These are phyloP conservation scores for Curvularia sp. DNA, from an alignment of 2,329 filamentous ascomycete genomes.

Conservation along the genomic window DNA sequence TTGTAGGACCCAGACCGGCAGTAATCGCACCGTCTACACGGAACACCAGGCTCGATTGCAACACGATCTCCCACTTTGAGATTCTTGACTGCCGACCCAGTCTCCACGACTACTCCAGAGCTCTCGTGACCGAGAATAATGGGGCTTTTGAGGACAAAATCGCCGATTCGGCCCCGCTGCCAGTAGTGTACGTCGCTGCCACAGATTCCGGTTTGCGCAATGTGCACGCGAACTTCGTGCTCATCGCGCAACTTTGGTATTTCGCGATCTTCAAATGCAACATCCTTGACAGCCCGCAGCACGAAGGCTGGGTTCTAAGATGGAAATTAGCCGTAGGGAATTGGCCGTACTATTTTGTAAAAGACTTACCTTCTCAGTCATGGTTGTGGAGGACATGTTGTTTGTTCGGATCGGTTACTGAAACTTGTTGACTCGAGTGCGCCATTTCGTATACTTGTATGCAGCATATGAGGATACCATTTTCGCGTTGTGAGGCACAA, in stretches of 20 bases:
- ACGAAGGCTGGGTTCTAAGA: slow-evolving; percentile 57
- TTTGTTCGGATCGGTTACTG: no score
- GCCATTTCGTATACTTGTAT: not conserved
- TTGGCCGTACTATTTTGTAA: no score
- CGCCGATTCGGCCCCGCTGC: slow-evolving; percentile 35
- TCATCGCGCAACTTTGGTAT: slow-evolving; percentile 41
- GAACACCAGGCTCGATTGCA: slow-evolving; percentile 37
- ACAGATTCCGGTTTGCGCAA: slow-evolving; percentile 84
- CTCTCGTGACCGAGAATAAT: slow-evolving; percentile 41
- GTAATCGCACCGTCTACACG: slow-evolving; percentile 28
- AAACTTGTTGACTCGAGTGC: not conserved
- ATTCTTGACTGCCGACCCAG: slow-evolving; percentile 32
- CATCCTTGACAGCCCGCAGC: slow-evolving; percentile 54
- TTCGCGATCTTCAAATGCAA: slow-evolving; percentile 55
- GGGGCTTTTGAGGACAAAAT: slow-evolving; percentile 30
- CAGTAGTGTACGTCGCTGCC: slow-evolving; percentile 62
- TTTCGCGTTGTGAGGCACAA: not conserved
- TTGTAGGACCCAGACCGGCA: slow-evolving; percentile 32
- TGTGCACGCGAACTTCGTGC: slow-evolving; percentile 73
- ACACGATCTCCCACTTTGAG: slow-evolving; percentile 38
- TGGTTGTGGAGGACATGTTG: not conserved
- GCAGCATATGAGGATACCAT: not conserved
- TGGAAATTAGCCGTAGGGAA: not conserved
- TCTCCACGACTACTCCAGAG: slow-evolving; percentile 32
- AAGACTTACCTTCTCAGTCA: not conserved